Evolutionary conservation across 2,329 filamentous ascomycete genomes (phyloP), one percentile per base, ranked within the genome.

Genomic region (Colletotrichum liaoningense): DNA sequence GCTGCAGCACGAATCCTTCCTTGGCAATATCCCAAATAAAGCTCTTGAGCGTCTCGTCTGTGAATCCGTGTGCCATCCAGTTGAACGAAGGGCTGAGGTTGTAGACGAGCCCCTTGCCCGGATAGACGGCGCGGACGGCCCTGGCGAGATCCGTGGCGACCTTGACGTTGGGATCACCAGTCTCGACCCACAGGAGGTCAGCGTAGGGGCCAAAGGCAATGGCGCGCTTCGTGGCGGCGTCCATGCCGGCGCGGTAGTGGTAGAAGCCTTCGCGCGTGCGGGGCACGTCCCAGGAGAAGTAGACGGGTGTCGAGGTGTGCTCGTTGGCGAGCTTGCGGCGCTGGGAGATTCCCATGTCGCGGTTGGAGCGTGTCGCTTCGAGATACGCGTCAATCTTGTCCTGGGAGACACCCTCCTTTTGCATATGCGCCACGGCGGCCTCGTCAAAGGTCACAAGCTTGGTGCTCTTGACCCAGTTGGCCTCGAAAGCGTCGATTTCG

Each of bases 11-110:
- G 80, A 92, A 96, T 73, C 96, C 96, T 78, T 98, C 93, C 81
- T 92, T 91, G 9, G 95, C 97, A 76, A 99, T 91, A 82, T 98
- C 96, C 96, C 96, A 98, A 78, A 99, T 94, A 83, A 99, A 99
- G 6, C 91, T 95, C 85, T 93, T 95, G 68, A 99, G 88, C 6
- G 93, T 93, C 74, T 91, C 92, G 75, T 95, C 91, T 3, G 90
- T 93, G 84, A 98, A 99, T 35, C 96, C 97, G 81, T 98, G 95
- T 12, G 92, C 92, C 91, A 97, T 97, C 97, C 97, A 99, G 88
- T 99, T 98, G 89, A 99, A 99, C 9, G 94, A 97, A 1, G 97
- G 97, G 5, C 93, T 95, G 1, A 99, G 89, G 85, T 99, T 99
- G 86, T 99, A 99, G 0, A 98, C 96, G 28, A 99, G 89, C 46